Evolutionary conservation across 495 filamentous ascomycete species (phyloP).

Genomic region (Penicillium canariense): DNA sequence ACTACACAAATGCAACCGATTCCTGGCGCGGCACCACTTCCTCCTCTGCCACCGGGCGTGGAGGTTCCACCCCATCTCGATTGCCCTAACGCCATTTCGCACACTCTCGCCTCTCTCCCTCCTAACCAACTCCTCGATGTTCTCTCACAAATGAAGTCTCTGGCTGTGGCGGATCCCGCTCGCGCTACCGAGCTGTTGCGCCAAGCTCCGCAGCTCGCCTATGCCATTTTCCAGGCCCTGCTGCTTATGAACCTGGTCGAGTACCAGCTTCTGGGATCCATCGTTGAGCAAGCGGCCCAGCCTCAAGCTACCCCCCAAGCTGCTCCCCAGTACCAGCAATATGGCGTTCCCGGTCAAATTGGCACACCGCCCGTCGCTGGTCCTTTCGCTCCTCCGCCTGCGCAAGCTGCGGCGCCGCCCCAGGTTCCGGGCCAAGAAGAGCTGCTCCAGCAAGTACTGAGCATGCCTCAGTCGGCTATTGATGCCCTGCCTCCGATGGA

Average conservation of each 20-base stretch:
- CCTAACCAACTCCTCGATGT: constrained; percentile 91
- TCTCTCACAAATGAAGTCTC: constrained; percentile 87
- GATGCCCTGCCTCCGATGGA: constrained; percentile 70
- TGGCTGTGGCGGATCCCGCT: constrained; percentile 74
- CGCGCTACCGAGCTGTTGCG: constrained; percentile 84
- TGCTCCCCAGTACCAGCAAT: constrained; percentile 34
- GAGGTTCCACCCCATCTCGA: constrained; percentile 77
- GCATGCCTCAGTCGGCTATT: constrained; percentile 70
- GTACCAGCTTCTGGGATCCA: constrained; percentile 51
- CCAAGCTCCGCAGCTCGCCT: constrained; percentile 89
- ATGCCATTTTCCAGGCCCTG: constrained; percentile 93
- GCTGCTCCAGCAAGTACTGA: constrained; percentile 71
- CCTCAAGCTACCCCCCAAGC: constrained; percentile 32
- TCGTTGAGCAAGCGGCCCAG: constrained; percentile 55
- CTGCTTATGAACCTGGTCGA: constrained; percentile 93
- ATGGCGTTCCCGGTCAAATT: constrained; percentile 39
- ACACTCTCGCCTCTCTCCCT: constrained; percentile 80
- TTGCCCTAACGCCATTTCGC: constrained; percentile 86
- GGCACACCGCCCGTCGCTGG: constrained; percentile 59
- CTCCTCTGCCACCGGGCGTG: constrained; percentile 78
- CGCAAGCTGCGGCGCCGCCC: constrained; percentile 41
- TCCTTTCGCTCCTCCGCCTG: constrained; percentile 52
- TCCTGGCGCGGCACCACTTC: constrained; percentile 50
- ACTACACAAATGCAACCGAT: constrained; percentile 25
- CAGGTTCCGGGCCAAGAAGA: constrained; percentile 57